phyloP scores from a whole-genome alignment of 1,284 basidiomycete species.

The Cutaneotrichosporon cavernicola region DNA sequence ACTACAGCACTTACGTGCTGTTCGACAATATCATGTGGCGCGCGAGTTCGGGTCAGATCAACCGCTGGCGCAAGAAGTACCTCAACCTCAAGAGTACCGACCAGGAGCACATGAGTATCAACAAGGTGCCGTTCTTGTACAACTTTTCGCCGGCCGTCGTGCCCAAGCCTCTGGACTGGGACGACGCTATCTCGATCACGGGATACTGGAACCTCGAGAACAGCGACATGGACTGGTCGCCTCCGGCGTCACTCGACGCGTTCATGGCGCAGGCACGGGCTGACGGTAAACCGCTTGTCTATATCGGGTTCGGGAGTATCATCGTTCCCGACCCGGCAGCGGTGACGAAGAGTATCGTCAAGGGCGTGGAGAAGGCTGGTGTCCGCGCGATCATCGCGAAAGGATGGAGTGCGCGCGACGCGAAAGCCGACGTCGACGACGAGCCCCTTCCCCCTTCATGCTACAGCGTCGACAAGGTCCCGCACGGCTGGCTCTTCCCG shows the following conservation, averaged over 20 bases:
- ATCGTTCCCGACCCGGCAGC: constrained; percentile 68
- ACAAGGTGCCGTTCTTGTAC: constrained; percentile 84
- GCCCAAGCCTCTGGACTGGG: constrained; percentile 72
- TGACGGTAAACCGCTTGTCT: constrained; percentile 68
- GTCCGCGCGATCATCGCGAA: constrained; percentile 73
- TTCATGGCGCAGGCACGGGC: constrained; percentile 62
- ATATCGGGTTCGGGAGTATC: constrained; percentile 70
- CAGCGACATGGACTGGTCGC: constrained; percentile 61
- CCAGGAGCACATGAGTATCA: constrained; percentile 16
- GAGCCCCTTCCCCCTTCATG: constrained; percentile 53
- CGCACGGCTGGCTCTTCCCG: constrained; percentile 79
- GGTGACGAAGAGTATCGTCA: constrained; percentile 64
- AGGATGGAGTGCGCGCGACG: constrained; percentile 68
- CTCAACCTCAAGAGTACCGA: constrained; percentile 72
- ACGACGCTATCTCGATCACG: constrained; percentile 60
- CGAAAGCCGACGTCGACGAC: constrained; percentile 50
- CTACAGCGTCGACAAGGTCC: constrained; percentile 63
- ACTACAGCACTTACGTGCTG: constrained; percentile 76
- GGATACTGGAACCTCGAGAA: constrained; percentile 67
- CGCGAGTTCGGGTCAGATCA: constrained; percentile 88
- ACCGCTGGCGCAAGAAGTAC: constrained; percentile 81
- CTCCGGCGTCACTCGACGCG: constrained; percentile 58
- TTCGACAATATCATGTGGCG: constrained; percentile 99
- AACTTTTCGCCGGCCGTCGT: constrained; percentile 86
- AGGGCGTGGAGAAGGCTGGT: constrained; percentile 66